Evolutionary conservation across 1,139 yeast genomes (phyloP).

Genomic region (Blastobotrys persicus): DNA sequence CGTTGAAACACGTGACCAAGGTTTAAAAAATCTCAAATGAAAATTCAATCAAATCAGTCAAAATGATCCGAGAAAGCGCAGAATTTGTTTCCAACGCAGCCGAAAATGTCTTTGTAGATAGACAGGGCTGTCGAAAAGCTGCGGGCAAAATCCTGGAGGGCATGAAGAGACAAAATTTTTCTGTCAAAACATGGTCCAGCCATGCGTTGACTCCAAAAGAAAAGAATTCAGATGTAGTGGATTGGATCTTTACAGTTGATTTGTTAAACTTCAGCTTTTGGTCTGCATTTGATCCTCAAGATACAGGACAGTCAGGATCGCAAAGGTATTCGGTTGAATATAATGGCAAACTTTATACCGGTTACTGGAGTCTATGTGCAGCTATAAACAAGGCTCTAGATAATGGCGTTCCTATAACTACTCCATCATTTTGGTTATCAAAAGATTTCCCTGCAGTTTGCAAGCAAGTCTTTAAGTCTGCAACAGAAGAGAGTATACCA

Average conservation of each 20-base stretch:
- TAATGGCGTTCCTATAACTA: conserved; percentile 40
- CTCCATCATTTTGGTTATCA: conserved; percentile 38
- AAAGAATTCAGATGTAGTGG: conserved; percentile 15
- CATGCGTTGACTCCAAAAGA: conserved; percentile 38
- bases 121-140: conserved; percentile 31
- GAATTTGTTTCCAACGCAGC: conserved; percentile 32
- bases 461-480: conserved; percentile 34
- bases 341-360: conserved; percentile 39
- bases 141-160: conserved; percentile 31
- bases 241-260: conserved; percentile 45
- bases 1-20: no score
- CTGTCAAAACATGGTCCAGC: conserved; percentile 39
- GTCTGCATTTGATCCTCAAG: conserved; percentile 39
- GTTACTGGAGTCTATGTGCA: conserved; percentile 46
- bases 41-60: no score
- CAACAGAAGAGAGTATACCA: conserved; percentile 37
- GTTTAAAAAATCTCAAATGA: no score
- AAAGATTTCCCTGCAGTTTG: conserved; percentile 30
- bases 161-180: conserved; percentile 34
- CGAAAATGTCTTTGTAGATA: conserved; percentile 31
- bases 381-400: conserved; percentile 43
- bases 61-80: conserved; percentile 29
- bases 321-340: conserved; percentile 39
- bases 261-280: conserved; percentile 45
- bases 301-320: conserved; percentile 34